These are phyloP conservation scores for Macrocybe gigantea DNA, from an alignment of 768 basidiomycete genomes.

Conservation along the genomic window DNA sequence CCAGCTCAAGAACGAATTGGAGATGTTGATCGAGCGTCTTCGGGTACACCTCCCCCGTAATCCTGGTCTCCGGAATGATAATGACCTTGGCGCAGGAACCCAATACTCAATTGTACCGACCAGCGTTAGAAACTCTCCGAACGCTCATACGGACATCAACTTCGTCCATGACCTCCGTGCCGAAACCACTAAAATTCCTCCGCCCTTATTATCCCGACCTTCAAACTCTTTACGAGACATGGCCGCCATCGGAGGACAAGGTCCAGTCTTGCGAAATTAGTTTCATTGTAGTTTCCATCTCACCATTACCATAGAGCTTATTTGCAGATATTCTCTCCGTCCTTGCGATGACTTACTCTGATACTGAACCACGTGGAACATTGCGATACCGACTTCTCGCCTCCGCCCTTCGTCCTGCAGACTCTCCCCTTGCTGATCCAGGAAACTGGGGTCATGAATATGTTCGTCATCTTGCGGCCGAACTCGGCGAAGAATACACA, in stretches of 20 bases:
- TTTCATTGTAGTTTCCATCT: neutral
- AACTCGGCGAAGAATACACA: slow-evolving; percentile 90
- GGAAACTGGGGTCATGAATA: slow-evolving; percentile 99
- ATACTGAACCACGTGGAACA: slow-evolving; percentile 94
- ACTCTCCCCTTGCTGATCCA: slow-evolving; percentile 74
- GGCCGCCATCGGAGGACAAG: slow-evolving; percentile 76
- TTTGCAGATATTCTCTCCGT: slow-evolving; percentile 98
- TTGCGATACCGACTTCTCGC: slow-evolving; percentile 88
- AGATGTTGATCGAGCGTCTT: slow-evolving; percentile 93
- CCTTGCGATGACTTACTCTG: slow-evolving; percentile 99
- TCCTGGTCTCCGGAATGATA: slow-evolving; percentile 1
- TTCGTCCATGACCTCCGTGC: slow-evolving; percentile 98
- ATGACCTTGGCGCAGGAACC: slow-evolving; percentile 59
- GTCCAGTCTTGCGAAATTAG: slow-evolving; percentile 24
- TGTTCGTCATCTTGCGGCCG: slow-evolving; percentile 92
- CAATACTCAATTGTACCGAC: slow-evolving; percentile 76
- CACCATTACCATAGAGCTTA: slow-evolving; percentile 54
- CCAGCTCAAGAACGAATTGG: slow-evolving; percentile 88
- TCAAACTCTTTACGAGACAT: slow-evolving; percentile 77
- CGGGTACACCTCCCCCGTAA: slow-evolving; percentile 47
- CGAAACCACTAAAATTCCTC: slow-evolving; percentile 97
- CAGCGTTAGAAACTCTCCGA: slow-evolving; percentile 90
- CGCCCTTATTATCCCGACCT: slow-evolving; percentile 89
- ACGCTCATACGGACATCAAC: slow-evolving; percentile 95
- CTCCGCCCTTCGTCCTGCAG: slow-evolving; percentile 56